These are phyloP conservation scores for Xylariaceae sp. DNA, from an alignment of 2,329 filamentous ascomycete genomes.

Conservation along the genomic window DNA sequence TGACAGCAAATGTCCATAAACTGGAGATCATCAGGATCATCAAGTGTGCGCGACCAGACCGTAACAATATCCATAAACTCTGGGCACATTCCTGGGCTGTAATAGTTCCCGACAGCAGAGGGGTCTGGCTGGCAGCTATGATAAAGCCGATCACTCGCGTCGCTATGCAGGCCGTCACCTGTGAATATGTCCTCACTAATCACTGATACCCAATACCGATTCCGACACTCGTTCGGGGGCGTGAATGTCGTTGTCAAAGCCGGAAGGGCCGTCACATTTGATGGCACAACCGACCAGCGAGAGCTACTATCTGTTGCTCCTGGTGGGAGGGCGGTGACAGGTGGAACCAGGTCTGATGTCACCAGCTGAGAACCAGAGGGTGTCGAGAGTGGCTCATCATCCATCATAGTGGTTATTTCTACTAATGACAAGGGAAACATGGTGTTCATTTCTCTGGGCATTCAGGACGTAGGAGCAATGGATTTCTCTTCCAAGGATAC, in stretches of 20 bases:
- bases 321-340: too few species aligned
- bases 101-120: neutral
- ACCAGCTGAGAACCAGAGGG: too few species aligned
- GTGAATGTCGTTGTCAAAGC: conserved; percentile 18
- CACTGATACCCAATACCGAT: conserved; percentile 4
- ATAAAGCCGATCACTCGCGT: conserved; percentile 4
- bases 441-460: too few species aligned
- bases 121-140: conserved; percentile 6
- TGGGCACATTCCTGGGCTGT: conserved; percentile 15
- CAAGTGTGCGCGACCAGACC: neutral
- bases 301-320: too few species aligned
- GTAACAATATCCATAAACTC: conserved; percentile 2
- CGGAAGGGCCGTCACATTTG: too few species aligned
- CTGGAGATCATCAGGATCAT: neutral
- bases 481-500: too few species aligned
- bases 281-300: too few species aligned
- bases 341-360: too few species aligned
- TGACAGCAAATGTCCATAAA: conserved; percentile 16
- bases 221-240: neutral
- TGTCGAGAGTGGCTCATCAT: too few species aligned
- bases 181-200: neutral
- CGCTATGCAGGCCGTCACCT: conserved; percentile 1
- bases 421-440: too few species aligned
- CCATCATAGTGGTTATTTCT: too few species aligned
- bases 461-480: too few species aligned